A percentile compares a stretch with the other conserved stretches of the same genome.
Conservation (phyloP, 2,329 filamentous ascomycete genomes). For the Clonostachys byssicola region DNA sequence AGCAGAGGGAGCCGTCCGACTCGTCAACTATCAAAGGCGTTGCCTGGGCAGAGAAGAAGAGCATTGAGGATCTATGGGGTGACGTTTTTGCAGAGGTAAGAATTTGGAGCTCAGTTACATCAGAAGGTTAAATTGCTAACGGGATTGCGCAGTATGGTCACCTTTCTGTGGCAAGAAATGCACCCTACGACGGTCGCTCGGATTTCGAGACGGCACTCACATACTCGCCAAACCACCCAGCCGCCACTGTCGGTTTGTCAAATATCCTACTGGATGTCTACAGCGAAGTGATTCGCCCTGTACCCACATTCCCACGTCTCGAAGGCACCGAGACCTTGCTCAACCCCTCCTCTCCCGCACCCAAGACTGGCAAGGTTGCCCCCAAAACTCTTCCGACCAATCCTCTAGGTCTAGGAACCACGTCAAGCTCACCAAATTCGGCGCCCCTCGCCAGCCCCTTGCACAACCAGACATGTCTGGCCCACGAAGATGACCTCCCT, state of each 20-base stretch:
- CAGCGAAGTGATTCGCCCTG: conserved; percentile 60
- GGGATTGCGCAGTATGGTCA: conserved; percentile 54
- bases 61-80: conserved; percentile 78
- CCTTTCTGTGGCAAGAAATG: conserved; percentile 57
- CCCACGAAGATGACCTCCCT: conserved; percentile 31
- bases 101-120: conserved; percentile 3
- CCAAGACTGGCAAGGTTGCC: background rate
- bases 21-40: conserved; percentile 57
- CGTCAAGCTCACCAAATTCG: conserved; percentile 7
- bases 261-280: conserved; percentile 86
- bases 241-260: conserved; percentile 76
- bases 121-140: conserved; percentile 11
- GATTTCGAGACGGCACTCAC: conserved; percentile 81
- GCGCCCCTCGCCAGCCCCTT: conserved; percentile 6
- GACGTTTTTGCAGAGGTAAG: conserved; percentile 80
- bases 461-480: conserved; percentile 1
- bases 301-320: conserved; percentile 45
- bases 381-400: conserved; percentile 29
- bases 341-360: conserved; percentile 1
- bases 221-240: conserved; percentile 74
- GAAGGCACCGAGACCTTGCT: background rate
- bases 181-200: conserved; percentile 65
- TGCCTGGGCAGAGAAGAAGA: conserved; percentile 77
- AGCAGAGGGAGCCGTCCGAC: conserved; percentile 57
- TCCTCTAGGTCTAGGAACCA: conserved; percentile 40